Percentiles rank a stretch among this genome's conserved stretches.
Evolutionary conservation across 768 basidiomycete species (phyloP).

Genomic region (Russula sp.): DNA sequence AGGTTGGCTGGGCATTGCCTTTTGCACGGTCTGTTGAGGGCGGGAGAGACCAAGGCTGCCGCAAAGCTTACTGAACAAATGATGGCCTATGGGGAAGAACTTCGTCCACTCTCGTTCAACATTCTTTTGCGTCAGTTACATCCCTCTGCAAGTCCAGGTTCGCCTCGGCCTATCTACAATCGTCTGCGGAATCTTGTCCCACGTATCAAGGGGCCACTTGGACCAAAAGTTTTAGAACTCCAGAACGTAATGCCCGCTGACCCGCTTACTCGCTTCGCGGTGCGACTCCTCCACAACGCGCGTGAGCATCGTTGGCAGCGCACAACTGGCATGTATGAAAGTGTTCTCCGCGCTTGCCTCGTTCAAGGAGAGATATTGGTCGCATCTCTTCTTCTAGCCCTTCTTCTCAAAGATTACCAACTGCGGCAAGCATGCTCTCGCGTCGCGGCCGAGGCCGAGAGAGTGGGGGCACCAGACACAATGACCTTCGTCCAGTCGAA

Average conservation of each 20-base stretch:
- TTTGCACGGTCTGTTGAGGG: conserved; percentile 57
- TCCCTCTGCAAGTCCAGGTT: conserved; percentile 20
- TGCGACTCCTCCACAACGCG: conserved; percentile 48
- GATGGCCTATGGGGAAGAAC: conserved; percentile 46
- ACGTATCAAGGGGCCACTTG: conserved; percentile 7
- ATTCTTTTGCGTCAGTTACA: conserved; percentile 33
- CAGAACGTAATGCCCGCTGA: conserved; percentile 35
- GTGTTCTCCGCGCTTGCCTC: conserved; percentile 56
- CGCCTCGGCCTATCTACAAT: not conserved
- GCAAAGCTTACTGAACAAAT: conserved; percentile 44
- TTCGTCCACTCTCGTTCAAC: conserved; percentile 48
- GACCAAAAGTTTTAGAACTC: conserved; percentile 29
- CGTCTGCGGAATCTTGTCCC: not conserved
- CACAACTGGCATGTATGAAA: conserved; percentile 54
- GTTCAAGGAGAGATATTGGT: conserved; percentile 75
- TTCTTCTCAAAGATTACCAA: conserved; percentile 61
- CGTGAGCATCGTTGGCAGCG: conserved; percentile 50
- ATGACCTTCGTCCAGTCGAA: conserved; percentile 27
- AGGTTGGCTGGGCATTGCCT: conserved; percentile 58
- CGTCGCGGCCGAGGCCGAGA: conserved; percentile 27
- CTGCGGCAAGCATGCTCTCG: conserved; percentile 27
- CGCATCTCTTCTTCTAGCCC: conserved; percentile 63
- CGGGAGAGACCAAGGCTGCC: conserved; percentile 44
- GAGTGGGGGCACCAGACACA: conserved; percentile 25
- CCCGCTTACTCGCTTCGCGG: conserved; percentile 42